A percentile compares a stretch with the other conserved stretches of the same genome.
phyloP scores from a whole-genome alignment of 352 stramenopile genomes.

The Globisporangium irregulare region DNA sequence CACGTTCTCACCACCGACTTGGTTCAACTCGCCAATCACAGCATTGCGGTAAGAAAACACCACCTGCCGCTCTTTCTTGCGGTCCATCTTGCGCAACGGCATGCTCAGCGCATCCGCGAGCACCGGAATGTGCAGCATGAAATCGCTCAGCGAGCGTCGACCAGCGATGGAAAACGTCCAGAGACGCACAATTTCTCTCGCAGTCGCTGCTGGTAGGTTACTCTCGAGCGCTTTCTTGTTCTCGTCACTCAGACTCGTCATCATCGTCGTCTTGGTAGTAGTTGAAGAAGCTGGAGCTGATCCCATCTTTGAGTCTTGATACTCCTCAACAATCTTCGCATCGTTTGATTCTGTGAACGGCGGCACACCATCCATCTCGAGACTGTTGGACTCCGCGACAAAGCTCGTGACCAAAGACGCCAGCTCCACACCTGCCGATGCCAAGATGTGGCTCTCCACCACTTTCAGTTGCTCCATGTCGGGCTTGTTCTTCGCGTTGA shows the following conservation, averaged over 20 bases:
- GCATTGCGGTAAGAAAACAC: slow-evolving; percentile 62
- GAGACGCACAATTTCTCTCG: slow-evolving; percentile 49
- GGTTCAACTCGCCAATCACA: slow-evolving; percentile 43
- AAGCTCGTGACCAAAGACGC: slow-evolving; percentile 61
- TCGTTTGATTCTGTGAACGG: slow-evolving; percentile 20
- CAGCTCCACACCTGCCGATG: slow-evolving; percentile 49
- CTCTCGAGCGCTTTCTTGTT: slow-evolving; percentile 72
- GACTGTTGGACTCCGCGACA: slow-evolving; percentile 52
- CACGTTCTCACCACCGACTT: slow-evolving; percentile 22
- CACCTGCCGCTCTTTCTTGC: slow-evolving; percentile 79
- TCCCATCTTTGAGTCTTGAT: background rate
- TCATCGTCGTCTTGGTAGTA: slow-evolving; percentile 2
- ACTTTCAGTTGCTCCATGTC: slow-evolving; percentile 47
- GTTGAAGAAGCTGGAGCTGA: background rate
- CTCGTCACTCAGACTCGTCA: slow-evolving; percentile 45
- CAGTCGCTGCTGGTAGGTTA: slow-evolving; percentile 43
- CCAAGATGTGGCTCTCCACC: slow-evolving; percentile 53
- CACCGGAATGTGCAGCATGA: slow-evolving; percentile 52
- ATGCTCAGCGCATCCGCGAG: slow-evolving; percentile 67
- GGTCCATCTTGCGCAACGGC: slow-evolving; percentile 73
- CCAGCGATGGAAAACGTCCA: slow-evolving; percentile 70
- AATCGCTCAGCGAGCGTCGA: slow-evolving; percentile 55
- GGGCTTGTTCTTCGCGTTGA: slow-evolving; percentile 42
- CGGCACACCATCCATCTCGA: slow-evolving; percentile 56
- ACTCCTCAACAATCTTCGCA: background rate